phyloP scores from a whole-genome alignment of 345 rosid species.

The Lenwebbia sp. region DNA sequence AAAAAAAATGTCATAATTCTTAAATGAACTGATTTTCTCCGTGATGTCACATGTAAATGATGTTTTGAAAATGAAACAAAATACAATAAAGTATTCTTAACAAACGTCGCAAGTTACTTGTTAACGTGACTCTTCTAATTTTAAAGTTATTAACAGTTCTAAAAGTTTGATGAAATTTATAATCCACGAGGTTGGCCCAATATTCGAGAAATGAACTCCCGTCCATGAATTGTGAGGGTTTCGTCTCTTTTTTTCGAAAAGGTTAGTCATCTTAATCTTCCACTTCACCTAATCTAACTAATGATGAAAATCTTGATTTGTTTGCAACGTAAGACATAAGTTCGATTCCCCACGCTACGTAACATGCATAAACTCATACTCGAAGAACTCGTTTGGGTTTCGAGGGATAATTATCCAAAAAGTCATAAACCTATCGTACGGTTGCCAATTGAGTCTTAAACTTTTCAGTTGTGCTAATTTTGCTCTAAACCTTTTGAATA shows the following conservation, averaged over 20 bases:
- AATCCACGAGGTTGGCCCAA: background rate
- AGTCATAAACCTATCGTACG: too few relatives aligned
- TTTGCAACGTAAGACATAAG: background rate
- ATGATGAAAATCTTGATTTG: background rate
- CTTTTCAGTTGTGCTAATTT: too few relatives aligned
- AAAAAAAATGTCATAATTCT: background rate
- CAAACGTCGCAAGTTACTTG: background rate
- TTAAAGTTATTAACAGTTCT: background rate
- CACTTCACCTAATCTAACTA: background rate
- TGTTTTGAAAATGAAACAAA: background rate
- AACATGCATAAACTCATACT: background rate
- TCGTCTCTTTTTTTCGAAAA: background rate
- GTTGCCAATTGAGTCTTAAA: too few relatives aligned
- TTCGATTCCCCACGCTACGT: rapidly evolving
- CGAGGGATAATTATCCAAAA: too few relatives aligned
- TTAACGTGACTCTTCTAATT: background rate
- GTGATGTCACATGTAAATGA: background rate
- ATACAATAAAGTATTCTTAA: background rate
- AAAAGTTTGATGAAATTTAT: background rate
- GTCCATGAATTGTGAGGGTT: background rate
- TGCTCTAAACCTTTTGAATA: too few relatives aligned
- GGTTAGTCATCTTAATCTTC: background rate
- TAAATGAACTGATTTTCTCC: background rate
- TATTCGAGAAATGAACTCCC: background rate
- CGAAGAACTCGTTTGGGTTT: background rate